These are phyloP conservation scores for Lithocarpus polystachyus DNA, from an alignment of 306 rosid genomes.

Conservation along the genomic window DNA sequence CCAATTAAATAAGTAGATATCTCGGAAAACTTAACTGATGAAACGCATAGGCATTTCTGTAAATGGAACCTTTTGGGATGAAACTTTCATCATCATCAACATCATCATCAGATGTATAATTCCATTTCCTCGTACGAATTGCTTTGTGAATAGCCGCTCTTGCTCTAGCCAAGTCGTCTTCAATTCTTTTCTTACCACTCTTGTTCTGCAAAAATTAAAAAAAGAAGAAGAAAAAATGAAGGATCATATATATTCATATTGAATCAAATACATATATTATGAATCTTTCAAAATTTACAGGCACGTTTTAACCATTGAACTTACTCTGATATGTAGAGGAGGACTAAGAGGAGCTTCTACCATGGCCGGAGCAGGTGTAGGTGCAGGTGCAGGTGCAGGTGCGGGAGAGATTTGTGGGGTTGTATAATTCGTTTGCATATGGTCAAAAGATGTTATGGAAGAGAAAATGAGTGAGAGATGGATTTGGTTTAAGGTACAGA, in stretches of 20 bases:
- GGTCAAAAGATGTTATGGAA: not conserved
- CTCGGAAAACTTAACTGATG: conserved; percentile 50
- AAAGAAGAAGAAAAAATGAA: not conserved
- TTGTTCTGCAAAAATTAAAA: not conserved
- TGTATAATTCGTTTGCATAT: not conserved
- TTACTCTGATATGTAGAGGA: too few species aligned
- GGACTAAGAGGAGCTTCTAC: too few species aligned
- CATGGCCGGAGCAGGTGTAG: too few species aligned
- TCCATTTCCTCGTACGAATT: conserved; percentile 27
- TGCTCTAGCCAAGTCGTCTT: conserved; percentile 51
- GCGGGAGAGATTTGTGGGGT: too few species aligned
- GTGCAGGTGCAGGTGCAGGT: too few species aligned
- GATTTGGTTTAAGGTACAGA: conserved; percentile 1
- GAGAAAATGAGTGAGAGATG: not conserved
- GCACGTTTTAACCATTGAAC: too few species aligned
- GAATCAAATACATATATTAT: too few species aligned
- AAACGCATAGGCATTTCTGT: conserved; percentile 58
- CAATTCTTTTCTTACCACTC: conserved; percentile 28
- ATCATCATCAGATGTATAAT: conserved; percentile 33
- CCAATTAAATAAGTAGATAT: too few species aligned
- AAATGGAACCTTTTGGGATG: conserved; percentile 56
- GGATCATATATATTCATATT: too few species aligned
- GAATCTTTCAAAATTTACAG: too few species aligned
- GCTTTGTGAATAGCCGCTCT: conserved; percentile 47
- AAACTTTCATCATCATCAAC: conserved; percentile 33